Evolutionary conservation across 164 flowering plant genomes (phyloP).

Genomic region (Cinnamomum micranthum): DNA sequence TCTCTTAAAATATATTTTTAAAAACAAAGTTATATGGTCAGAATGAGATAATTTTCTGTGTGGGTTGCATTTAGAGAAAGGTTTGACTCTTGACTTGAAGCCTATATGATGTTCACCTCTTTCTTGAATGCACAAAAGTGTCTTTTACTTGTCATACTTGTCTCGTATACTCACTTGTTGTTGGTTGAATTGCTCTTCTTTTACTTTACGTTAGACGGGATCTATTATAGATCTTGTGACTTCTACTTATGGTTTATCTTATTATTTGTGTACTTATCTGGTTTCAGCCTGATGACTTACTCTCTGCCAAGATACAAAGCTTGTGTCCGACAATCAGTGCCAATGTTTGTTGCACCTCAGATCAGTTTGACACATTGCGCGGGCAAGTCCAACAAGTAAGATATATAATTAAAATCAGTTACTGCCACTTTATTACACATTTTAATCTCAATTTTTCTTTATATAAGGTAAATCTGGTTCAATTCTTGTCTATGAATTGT

Average conservation of each 20-base stretch:
- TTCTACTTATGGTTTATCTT: background rate
- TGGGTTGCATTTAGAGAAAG: background rate
- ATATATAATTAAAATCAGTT: background rate
- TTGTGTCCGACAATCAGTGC: constrained; percentile 92
- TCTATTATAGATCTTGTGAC: background rate
- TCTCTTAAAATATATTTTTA: background rate
- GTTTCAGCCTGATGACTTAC: constrained; percentile 79
- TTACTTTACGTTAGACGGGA: background rate
- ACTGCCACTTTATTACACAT: background rate
- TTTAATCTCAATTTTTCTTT: background rate
- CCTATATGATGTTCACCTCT: background rate
- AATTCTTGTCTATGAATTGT: background rate
- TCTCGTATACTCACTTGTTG: background rate
- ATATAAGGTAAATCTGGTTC: background rate
- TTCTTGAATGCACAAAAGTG: background rate
- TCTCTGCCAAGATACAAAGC: constrained; percentile 90
- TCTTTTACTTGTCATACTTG: background rate
- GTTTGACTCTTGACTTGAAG: background rate
- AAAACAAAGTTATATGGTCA: background rate
- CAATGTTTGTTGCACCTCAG: constrained; percentile 87
- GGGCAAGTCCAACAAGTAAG: constrained; percentile 94
- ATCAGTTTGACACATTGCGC: constrained; percentile 76
- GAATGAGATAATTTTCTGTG: background rate
- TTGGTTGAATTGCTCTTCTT: background rate
- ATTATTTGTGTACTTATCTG: constrained; percentile 2